phyloP scores from a whole-genome alignment of 2,329 filamentous ascomycete genomes.

The Fusarium devonianum region DNA sequence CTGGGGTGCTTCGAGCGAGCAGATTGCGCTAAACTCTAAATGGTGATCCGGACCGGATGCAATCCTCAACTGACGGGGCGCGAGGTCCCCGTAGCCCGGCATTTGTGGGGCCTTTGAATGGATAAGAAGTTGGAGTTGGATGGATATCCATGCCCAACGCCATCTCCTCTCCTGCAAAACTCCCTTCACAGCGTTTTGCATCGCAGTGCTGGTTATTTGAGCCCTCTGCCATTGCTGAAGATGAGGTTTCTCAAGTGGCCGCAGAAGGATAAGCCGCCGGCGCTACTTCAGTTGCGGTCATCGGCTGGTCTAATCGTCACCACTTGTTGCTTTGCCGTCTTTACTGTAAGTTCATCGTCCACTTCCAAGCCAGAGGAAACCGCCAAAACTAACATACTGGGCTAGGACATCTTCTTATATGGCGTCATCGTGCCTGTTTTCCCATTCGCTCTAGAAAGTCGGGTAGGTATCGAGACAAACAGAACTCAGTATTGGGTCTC shows the following conservation, averaged over 20 bases:
- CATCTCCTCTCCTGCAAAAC: no score
- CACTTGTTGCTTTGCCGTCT: constrained; percentile 46
- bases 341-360: constrained; percentile 39
- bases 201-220: neutral
- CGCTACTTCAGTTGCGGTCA: constrained; percentile 43
- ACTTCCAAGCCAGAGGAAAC: neutral
- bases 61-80: constrained; percentile 13
- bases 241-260: constrained; percentile 32
- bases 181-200: neutral
- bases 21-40: constrained; percentile 22
- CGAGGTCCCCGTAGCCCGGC: constrained; percentile 21
- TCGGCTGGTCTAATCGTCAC: constrained; percentile 45
- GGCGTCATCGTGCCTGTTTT: constrained; percentile 47
- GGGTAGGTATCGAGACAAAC: constrained; percentile 36
- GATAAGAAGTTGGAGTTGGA: no score
- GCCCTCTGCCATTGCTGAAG: neutral
- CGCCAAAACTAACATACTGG: constrained; percentile 3
- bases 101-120: constrained; percentile 16
- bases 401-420: constrained; percentile 47
- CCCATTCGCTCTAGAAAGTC: constrained; percentile 43
- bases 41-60: constrained; percentile 9
- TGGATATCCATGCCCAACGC: no score
- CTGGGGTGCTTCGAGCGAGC: constrained; percentile 9
- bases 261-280: constrained; percentile 36
- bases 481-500: constrained; percentile 49